These are phyloP conservation scores for Mallotus nudiflorus DNA, from an alignment of 345 rosid species.

Conservation along the genomic window DNA sequence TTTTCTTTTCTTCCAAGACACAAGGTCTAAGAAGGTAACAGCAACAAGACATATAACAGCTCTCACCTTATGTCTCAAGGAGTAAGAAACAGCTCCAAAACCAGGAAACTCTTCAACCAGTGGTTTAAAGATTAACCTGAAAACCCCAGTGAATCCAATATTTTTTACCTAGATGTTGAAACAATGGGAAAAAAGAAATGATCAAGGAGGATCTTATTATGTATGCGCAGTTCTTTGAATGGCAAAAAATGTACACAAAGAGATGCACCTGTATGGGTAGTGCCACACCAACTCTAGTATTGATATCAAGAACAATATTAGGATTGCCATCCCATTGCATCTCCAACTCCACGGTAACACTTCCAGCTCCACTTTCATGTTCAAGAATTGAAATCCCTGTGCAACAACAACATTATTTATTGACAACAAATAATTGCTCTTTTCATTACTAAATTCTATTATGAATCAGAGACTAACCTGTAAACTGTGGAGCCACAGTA, in stretches of 20 bases:
- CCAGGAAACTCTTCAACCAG: conserved; percentile 82
- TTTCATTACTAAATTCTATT: background rate
- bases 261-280: conserved; percentile 73
- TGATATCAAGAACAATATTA: conserved; percentile 64
- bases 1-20: background rate
- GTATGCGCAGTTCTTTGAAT: background rate
- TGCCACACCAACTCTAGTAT: conserved; percentile 70
- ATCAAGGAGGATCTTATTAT: conserved; percentile 3
- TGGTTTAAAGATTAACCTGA: conserved; percentile 90
- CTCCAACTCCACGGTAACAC: conserved; percentile 81
- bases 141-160: conserved; percentile 87
- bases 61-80: conserved; percentile 70
- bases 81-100: conserved; percentile 83
- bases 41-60: background rate
- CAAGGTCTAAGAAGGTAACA: background rate
- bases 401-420: too few species aligned
- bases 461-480: conserved; percentile 45
- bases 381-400: conserved; percentile 76
- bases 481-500: conserved; percentile 95
- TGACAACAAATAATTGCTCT: background rate
- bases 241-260: background rate
- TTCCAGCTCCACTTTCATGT: conserved; percentile 42
- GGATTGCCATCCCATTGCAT: conserved; percentile 97
- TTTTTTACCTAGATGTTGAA: conserved; percentile 62
- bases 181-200: conserved; percentile 1